Percentiles rank a stretch among this genome's conserved stretches.
phyloP scores from a whole-genome alignment of 2,329 filamentous ascomycete species.

The Paradendryphiella salina region DNA sequence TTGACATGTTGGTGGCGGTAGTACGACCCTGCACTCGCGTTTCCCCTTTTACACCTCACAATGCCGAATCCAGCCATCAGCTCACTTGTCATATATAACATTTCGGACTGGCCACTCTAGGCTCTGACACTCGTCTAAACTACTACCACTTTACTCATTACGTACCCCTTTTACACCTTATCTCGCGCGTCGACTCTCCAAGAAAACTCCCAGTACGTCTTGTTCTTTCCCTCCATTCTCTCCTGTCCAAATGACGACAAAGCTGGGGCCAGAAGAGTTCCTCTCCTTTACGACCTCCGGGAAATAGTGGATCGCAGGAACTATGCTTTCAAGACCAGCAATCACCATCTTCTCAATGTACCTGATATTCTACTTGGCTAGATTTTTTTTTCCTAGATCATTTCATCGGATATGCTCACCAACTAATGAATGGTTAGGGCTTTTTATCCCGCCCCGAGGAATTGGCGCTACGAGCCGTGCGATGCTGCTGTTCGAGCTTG shows the following conservation, averaged over 20 bases:
- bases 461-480: background rate
- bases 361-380: constrained; percentile 16
- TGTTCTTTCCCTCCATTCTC: background rate
- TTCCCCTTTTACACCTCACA: background rate
- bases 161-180: too few relatives aligned
- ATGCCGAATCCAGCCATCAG: background rate
- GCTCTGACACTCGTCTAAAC: background rate
- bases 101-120: background rate
- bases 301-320: constrained; percentile 22
- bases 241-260: constrained; percentile 32
- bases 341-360: constrained; percentile 33
- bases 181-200: background rate
- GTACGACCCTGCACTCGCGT: constrained; percentile 1
- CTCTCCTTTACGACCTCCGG: constrained; percentile 11
- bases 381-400: background rate
- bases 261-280: constrained; percentile 44
- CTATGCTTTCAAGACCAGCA: constrained; percentile 31
- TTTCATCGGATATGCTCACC: background rate
- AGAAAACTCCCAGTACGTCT: background rate
- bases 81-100: background rate
- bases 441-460: background rate
- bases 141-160: too few relatives aligned
- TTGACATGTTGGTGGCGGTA: constrained; percentile 3
- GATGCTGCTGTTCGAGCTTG: background rate
- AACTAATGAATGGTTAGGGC: constrained; percentile 2